Evolutionary conservation across 176 grass and related monocot genomes (phyloP).

Genomic region (Triticum turgidum): DNA sequence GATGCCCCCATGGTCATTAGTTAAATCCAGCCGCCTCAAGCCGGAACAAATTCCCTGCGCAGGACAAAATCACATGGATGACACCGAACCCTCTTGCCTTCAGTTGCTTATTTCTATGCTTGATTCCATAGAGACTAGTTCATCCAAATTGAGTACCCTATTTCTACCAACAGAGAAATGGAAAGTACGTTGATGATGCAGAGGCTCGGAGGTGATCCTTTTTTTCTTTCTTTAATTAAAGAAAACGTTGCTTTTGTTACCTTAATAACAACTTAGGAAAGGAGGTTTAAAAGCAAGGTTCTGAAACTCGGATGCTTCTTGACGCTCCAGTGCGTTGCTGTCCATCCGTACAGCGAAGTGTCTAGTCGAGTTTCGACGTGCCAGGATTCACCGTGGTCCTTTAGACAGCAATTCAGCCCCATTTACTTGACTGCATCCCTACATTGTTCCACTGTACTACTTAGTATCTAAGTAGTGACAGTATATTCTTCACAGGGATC

Average conservation of each 20-base stretch:
- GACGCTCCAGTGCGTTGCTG: too few relatives aligned
- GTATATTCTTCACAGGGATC: background rate
- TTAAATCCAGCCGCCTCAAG: background rate
- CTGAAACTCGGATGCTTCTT: too few relatives aligned
- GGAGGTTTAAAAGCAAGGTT: too few relatives aligned
- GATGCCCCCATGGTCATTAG: background rate
- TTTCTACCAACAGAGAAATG: too few relatives aligned
- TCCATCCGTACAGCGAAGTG: too few relatives aligned
- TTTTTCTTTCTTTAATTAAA: too few relatives aligned
- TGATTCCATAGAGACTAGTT: background rate
- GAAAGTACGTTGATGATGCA: too few relatives aligned
- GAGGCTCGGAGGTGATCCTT: too few relatives aligned
- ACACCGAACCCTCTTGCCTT: conserved; percentile 17
- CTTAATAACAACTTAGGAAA: too few relatives aligned
- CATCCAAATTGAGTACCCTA: background rate
- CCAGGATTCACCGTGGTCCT: conserved; percentile 27
- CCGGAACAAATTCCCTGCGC: background rate
- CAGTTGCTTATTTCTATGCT: background rate
- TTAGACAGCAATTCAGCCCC: background rate
- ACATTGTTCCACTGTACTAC: background rate
- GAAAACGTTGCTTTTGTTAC: too few relatives aligned
- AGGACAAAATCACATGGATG: conserved; percentile 24
- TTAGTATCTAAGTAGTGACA: background rate
- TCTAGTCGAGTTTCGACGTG: background rate
- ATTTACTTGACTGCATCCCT: background rate